These are phyloP conservation scores for Tricholoma saponaceum DNA, from an alignment of 768 basidiomycete species.

Conservation along the genomic window DNA sequence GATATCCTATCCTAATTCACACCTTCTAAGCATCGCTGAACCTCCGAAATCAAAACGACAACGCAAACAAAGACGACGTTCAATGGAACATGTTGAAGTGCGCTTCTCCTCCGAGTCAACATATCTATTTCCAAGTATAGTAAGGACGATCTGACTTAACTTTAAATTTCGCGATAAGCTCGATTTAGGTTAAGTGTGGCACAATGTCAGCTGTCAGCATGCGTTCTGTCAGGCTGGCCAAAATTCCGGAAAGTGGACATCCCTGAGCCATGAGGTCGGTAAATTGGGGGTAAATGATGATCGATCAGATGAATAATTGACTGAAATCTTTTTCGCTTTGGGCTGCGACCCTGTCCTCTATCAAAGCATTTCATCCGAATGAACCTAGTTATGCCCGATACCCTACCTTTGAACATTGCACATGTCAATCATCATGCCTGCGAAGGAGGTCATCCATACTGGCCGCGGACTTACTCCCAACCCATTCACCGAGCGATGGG, in stretches of 20 bases:
- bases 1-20: too few species aligned
- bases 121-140: too few species aligned
- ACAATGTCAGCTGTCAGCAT: too few species aligned
- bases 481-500: background rate
- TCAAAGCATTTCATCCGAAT: background rate
- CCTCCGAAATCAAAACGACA: background rate
- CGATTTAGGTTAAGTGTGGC: too few species aligned
- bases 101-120: too few species aligned
- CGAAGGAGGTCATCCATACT: background rate
- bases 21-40: too few species aligned
- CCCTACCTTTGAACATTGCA: conserved; percentile 1
- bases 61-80: too few species aligned
- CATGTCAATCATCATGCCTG: background rate
- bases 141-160: too few species aligned
- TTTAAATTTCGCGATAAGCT: too few species aligned
- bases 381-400: background rate
- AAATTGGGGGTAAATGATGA: background rate
- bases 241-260: background rate
- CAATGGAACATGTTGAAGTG: too few species aligned
- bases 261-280: background rate
- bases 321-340: background rate
- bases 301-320: background rate
- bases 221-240: background rate
- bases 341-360: background rate
- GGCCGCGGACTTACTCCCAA: background rate